Evolutionary conservation across 345 rosid genomes (phyloP).

Genomic region (Pistacia atlantica): DNA sequence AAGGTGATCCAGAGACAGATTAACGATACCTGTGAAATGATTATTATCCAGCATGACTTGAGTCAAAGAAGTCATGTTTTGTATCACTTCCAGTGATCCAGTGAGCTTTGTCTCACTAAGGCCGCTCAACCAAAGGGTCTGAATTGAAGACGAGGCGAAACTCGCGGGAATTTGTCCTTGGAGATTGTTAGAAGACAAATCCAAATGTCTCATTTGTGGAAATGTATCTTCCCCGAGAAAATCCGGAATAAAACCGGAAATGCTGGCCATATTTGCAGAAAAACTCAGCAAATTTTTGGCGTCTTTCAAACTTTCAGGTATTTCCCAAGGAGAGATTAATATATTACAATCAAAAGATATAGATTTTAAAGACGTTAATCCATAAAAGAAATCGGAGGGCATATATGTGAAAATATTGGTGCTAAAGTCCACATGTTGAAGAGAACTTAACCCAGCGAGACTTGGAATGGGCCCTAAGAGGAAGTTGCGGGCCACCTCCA

Average conservation of each 20-base stretch:
- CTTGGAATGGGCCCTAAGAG: constrained; percentile 46
- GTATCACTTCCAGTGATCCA: constrained; percentile 46
- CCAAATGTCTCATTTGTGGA: constrained; percentile 34
- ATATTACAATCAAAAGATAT: constrained; percentile 39
- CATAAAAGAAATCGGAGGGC: constrained; percentile 47
- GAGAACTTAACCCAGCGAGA: constrained; percentile 40
- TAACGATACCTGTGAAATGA: constrained; percentile 45
- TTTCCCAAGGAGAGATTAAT: constrained; percentile 35
- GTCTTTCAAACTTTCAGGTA: constrained; percentile 40
- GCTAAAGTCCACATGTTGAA: constrained; percentile 25
- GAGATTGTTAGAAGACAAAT: constrained; percentile 37
- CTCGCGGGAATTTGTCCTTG: constrained; percentile 45
- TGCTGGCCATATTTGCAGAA: constrained; percentile 36
- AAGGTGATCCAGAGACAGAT: constrained; percentile 37
- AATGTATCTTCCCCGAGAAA: constrained; percentile 35
- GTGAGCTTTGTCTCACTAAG: constrained; percentile 31
- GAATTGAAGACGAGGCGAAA: constrained; percentile 27
- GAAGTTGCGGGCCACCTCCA: constrained; percentile 48
- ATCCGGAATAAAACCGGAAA: constrained; percentile 47
- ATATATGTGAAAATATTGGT: constrained; percentile 46
- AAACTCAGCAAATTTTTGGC: constrained; percentile 38
- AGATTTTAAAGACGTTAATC: constrained; percentile 32
- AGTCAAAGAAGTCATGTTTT: constrained; percentile 47
- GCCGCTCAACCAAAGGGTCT: constrained; percentile 43
- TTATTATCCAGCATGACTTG: constrained; percentile 50